Percentiles rank a stretch among this genome's conserved stretches.
Evolutionary conservation across 345 rosid genomes (phyloP).

Genomic region (Raphanus sativus): DNA sequence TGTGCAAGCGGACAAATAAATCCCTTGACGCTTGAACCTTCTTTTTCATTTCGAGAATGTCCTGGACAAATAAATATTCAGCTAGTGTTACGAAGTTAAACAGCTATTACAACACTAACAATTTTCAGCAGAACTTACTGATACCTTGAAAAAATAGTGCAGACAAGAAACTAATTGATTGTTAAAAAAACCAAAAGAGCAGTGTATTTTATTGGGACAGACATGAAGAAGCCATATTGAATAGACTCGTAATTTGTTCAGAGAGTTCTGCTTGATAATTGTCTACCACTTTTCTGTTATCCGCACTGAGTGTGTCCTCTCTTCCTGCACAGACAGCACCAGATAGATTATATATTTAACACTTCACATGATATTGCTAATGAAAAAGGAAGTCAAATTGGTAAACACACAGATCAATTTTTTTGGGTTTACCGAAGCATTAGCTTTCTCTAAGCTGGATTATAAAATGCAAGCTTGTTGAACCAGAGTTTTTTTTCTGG

Average conservation of each 20-base stretch:
- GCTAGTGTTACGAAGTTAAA: background rate
- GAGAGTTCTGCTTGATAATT: slow-evolving; percentile 66
- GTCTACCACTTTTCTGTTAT: slow-evolving; percentile 69
- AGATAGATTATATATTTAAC: background rate
- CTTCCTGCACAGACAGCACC: slow-evolving; percentile 49
- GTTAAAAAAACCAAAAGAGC: too few relatives aligned
- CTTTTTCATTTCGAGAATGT: slow-evolving; percentile 62
- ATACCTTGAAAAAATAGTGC: too few relatives aligned
- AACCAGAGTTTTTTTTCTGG: slow-evolving; percentile 72
- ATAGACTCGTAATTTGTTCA: slow-evolving; percentile 61
- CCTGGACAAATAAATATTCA: slow-evolving; percentile 44
- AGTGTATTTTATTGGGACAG: slow-evolving; percentile 52
- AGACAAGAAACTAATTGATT: too few relatives aligned
- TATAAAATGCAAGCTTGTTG: slow-evolving; percentile 77
- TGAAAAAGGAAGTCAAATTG: background rate
- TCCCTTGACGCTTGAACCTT: slow-evolving; percentile 63
- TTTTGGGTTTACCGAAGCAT: slow-evolving; percentile 64
- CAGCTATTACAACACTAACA: too few relatives aligned
- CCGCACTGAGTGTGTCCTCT: slow-evolving; percentile 77
- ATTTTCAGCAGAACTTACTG: too few relatives aligned
- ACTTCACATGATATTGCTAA: background rate
- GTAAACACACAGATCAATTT: slow-evolving; percentile 59
- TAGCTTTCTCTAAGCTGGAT: slow-evolving; percentile 80
- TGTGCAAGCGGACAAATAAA: slow-evolving; percentile 78
- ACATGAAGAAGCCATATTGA: slow-evolving; percentile 60